Percentiles rank a stretch among this genome's conserved stretches.
phyloP scores from a whole-genome alignment of 768 basidiomycete genomes.

The Naganishia antarctica region DNA sequence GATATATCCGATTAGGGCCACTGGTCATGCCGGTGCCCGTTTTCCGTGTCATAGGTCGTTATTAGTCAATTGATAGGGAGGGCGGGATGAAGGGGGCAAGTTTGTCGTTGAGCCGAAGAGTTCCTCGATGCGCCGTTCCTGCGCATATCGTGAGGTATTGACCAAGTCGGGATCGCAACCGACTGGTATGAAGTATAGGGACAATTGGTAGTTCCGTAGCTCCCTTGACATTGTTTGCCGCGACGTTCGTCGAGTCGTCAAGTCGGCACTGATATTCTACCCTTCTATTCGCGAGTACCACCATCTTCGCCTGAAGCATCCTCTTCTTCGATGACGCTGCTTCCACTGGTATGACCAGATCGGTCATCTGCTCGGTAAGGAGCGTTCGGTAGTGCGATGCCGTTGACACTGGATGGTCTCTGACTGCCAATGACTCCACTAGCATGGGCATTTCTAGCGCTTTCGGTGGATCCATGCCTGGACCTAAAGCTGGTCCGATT shows the following conservation, averaged over 20 bases:
- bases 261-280: too few species aligned
- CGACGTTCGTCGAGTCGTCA: neutral
- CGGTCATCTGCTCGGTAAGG: conserved; percentile 14
- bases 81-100: too few species aligned
- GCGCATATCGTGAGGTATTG: too few species aligned
- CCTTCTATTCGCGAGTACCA: neutral
- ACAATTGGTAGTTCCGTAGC: too few species aligned
- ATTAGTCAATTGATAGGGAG: neutral
- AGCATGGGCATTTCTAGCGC: neutral
- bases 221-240: neutral
- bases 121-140: too few species aligned
- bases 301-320: conserved; percentile 12
- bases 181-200: too few species aligned
- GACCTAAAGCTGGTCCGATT: conserved; percentile 6
- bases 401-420: conserved; percentile 17
- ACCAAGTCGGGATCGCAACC: too few species aligned
- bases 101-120: too few species aligned
- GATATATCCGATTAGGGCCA: neutral
- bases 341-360: conserved; percentile 28
- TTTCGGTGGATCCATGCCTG: conserved; percentile 9
- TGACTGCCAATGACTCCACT: conserved; percentile 29
- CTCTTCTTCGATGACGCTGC: conserved; percentile 29
- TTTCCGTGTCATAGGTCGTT: neutral
- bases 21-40: neutral
- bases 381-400: neutral